A percentile compares a stretch with the other conserved stretches of the same genome.
Evolutionary conservation across 2,329 filamentous ascomycete species (phyloP).

Genomic region (Fusarium vanettenii): DNA sequence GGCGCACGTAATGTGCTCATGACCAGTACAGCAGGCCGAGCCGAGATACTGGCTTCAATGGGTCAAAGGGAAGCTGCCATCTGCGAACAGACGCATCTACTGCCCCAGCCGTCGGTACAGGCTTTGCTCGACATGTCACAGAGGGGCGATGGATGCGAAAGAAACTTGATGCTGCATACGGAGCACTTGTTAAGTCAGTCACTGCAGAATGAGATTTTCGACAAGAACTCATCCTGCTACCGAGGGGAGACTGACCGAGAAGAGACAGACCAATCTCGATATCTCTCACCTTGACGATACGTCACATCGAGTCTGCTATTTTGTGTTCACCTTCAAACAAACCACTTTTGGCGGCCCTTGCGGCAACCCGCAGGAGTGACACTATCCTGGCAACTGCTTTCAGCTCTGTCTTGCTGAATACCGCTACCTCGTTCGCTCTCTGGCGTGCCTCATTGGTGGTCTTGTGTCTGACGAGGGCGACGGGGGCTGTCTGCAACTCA

Average conservation of each 20-base stretch:
- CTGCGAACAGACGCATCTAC: neutral
- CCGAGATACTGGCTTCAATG: neutral
- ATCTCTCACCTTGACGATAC: constrained; percentile 26
- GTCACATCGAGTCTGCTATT: constrained; percentile 15
- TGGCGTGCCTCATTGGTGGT: constrained; percentile 1
- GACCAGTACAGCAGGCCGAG: neutral
- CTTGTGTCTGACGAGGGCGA: neutral
- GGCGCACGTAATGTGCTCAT: neutral
- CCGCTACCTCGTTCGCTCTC: neutral
- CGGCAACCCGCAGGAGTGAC: constrained; percentile 26
- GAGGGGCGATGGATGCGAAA: neutral
- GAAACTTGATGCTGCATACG: neutral
- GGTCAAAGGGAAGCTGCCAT: neutral
- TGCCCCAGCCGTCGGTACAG: neutral
- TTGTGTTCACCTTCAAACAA: constrained; percentile 12
- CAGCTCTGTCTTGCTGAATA: neutral
- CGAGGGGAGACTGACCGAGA: neutral
- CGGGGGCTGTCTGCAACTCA: neutral
- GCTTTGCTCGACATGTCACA: constrained; percentile 11
- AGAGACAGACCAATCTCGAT: constrained; percentile 3
- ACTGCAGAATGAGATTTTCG: neutral
- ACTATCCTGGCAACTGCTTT: neutral
- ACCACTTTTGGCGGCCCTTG: constrained; percentile 4
- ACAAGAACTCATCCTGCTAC: neutral
- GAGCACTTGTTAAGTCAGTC: neutral